Conservation (phyloP, 371 early-diverging fungal genomes). For the Rhizopus stolonifer region DNA sequence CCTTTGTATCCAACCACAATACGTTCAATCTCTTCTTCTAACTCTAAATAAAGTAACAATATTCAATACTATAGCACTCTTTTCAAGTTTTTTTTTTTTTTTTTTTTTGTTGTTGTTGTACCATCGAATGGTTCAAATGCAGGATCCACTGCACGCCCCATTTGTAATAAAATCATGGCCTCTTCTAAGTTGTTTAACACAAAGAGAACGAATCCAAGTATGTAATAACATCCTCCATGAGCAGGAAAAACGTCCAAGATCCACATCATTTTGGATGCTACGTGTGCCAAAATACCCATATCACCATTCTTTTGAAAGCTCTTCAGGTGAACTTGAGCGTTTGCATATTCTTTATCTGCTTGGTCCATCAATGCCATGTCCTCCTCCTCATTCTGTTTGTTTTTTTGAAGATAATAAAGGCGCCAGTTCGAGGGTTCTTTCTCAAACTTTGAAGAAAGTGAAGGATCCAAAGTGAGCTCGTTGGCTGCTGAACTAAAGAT, state of each 20-base stretch:
- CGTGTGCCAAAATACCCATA: conserved; percentile 36
- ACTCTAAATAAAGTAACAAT: conserved; percentile 18
- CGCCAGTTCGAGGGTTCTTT: conserved; percentile 47
- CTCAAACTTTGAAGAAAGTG: conserved; percentile 27
- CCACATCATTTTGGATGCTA: conserved; percentile 49
- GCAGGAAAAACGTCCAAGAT: conserved; percentile 52
- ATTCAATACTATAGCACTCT: not conserved
- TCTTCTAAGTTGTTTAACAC: conserved; percentile 53
- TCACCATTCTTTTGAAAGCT: conserved; percentile 44
- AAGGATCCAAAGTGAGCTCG: conserved; percentile 37
- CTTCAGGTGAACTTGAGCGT: conserved; percentile 38
- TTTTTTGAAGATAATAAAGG: conserved; percentile 37
- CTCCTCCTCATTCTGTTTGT: conserved; percentile 29
- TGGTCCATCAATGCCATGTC: conserved; percentile 37
- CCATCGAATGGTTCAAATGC: conserved; percentile 49
- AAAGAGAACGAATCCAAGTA: conserved; percentile 50
- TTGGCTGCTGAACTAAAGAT: conserved; percentile 43
- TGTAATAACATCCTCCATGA: conserved; percentile 58
- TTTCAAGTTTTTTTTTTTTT: not conserved
- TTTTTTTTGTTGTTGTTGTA: conserved; percentile 18
- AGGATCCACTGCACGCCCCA: conserved; percentile 51
- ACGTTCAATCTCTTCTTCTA: conserved; percentile 48
- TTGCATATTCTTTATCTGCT: conserved; percentile 44
- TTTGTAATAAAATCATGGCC: conserved; percentile 44
- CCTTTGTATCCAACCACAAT: conserved; percentile 44